These are phyloP conservation scores for Metschnikowia matae DNA, from an alignment of 805 yeast genomes.

Conservation along the genomic window DNA sequence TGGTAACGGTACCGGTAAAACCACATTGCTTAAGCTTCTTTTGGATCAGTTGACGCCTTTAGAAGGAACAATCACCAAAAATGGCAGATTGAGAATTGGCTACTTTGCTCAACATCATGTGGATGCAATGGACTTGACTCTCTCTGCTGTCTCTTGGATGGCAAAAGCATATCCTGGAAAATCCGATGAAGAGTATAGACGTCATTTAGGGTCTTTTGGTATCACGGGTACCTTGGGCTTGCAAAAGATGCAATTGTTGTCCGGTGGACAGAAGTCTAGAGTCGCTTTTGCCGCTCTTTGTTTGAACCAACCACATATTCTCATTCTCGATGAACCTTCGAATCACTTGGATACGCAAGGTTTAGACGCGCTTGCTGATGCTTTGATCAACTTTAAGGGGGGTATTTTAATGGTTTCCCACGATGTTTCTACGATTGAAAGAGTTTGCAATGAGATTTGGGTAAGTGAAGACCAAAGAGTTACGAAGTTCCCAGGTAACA, in stretches of 20 bases:
- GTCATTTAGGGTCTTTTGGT: constrained; percentile 95
- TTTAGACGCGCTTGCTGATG: constrained; percentile 91
- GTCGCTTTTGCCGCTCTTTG: constrained; percentile 97
- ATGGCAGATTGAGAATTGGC: constrained; percentile 86
- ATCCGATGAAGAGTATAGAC: constrained; percentile 93
- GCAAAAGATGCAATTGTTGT: constrained; percentile 81
- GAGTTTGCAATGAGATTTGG: constrained; percentile 93
- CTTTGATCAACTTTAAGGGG: constrained; percentile 83
- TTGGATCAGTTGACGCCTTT: constrained; percentile 74
- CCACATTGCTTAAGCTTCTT: constrained; percentile 83
- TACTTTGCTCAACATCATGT: constrained; percentile 99
- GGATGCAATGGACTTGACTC: constrained; percentile 86
- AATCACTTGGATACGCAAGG: constrained; percentile 98
- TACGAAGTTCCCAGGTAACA: constrained; percentile 71
- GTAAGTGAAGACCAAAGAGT: constrained; percentile 87
- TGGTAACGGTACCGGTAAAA: constrained; percentile 99
- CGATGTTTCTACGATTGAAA: constrained; percentile 86
- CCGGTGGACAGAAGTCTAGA: constrained; percentile 98
- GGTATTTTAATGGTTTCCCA: constrained; percentile 98
- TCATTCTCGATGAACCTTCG: constrained; percentile 95
- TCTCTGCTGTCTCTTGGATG: constrained; percentile 94
- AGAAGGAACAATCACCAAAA: constrained; percentile 73
- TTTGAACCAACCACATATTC: constrained; percentile 82
- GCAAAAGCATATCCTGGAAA: constrained; percentile 85
- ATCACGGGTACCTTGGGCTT: constrained; percentile 91